Evolutionary conservation across 331 rosid genomes (phyloP), one percentile per base, ranked within the genome.

Genomic region (Prunus yedoensis): DNA sequence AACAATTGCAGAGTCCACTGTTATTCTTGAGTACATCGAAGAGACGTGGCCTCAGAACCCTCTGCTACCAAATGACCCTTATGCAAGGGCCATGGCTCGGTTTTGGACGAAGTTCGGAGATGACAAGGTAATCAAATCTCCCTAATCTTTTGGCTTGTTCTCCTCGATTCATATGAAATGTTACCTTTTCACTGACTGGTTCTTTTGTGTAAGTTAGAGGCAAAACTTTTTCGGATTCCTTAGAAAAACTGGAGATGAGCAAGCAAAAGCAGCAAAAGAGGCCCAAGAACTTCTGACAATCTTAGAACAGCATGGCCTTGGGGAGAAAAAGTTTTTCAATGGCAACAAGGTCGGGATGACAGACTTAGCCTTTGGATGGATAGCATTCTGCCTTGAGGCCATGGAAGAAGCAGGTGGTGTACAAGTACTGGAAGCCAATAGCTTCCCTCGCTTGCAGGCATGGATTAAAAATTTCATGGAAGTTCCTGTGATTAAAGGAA

Each of bases 11-110:
- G 86, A 82, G 54, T 82, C 86, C 41, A 20, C 5, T n/a, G 71
- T 78, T 25, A 78, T 78, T 23, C 83, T 82, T 1, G 80, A 82
- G 74, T 82, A 82, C 77, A 82, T 74, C 2, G 83, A 82, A 7
- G 83, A 78, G 64, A 21, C 46, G 5, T 78, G 83, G 83, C 83
- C 83, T 12, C 74, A 68, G 54, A 63, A 53, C 16, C 80, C 83
- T 4, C 47, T 84, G 16, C 77, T 81, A 1, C 71, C 85, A 0
- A 3, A 25, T 10, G 77, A 78, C 15, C 85, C 85, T 32, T 35
- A 52, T 43, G 79, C 46, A 11, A 83, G 76, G 49, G 81, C 78
- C 58, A 30, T 53, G 64, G 74, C 77, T 76, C 61, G 74, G 66
- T 76, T 80, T 76, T 82, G 58, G 74, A 69, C 70, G 0, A 78